A percentile compares a stretch with the other conserved stretches of the same genome.
Conservation (phyloP, 2,329 filamentous ascomycete species). For the Neonectria sp. region DNA sequence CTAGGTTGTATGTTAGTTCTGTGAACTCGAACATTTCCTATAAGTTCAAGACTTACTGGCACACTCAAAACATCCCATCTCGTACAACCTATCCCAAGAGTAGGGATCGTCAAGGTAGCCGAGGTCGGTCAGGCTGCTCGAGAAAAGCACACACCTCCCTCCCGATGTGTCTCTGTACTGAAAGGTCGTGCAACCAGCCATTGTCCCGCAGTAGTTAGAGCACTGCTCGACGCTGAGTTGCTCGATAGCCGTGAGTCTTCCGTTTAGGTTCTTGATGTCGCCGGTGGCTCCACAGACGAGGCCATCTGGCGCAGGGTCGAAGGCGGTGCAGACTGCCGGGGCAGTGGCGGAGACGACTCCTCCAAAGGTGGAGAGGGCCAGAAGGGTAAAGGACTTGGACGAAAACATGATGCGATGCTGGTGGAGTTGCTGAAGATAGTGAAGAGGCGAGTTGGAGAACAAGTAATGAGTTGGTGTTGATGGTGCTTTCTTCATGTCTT, state of each 20-base stretch:
- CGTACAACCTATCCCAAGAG: neutral
- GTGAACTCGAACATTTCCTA: too few species aligned
- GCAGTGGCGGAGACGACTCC: neutral
- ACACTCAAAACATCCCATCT: slow-evolving; percentile 3
- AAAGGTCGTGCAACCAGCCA: neutral
- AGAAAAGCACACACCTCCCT: slow-evolving; percentile 4
- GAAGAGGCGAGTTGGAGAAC: neutral
- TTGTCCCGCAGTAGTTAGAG: slow-evolving; percentile 1
- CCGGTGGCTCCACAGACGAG: neutral
- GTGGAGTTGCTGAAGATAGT: neutral
- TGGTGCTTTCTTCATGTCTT: neutral
- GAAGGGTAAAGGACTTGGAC: neutral
- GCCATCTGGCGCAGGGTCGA: neutral
- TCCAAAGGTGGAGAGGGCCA: neutral
- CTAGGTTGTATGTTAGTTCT: neutral
- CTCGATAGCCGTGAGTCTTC: neutral
- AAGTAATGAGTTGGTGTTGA: neutral
- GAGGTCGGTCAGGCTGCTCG: neutral
- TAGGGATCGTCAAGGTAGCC: neutral
- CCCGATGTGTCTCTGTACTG: neutral
- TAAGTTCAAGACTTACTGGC: neutral
- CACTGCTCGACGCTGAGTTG: neutral
- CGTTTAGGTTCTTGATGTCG: neutral
- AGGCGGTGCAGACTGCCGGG: neutral
- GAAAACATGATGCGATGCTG: neutral